Evolutionary conservation across 148 eudicot genomes (phyloP).

Genomic region (Chenopodium suecicum): DNA sequence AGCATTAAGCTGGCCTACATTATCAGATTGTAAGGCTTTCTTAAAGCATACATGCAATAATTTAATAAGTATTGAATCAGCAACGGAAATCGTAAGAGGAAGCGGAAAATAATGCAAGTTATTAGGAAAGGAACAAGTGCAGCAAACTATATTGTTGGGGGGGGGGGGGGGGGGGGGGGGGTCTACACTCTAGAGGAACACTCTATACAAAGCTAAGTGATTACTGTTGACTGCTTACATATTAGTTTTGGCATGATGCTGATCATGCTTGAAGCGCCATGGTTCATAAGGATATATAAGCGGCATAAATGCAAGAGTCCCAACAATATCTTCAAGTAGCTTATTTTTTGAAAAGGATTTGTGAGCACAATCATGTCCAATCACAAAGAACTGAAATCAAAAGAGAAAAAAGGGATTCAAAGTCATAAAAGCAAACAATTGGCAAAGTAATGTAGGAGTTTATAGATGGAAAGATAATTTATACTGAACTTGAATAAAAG

Average conservation of each 20-base stretch:
- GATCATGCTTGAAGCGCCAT: slow-evolving; percentile 98
- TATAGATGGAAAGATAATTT: slow-evolving; percentile 2
- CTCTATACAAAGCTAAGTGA: slow-evolving; percentile 7
- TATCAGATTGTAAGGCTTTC: neutral
- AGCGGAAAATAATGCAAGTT: neutral
- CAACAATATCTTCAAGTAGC: slow-evolving; percentile 87
- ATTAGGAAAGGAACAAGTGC: neutral
- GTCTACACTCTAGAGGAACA: neutral
- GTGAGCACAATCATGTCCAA: slow-evolving; percentile 99
- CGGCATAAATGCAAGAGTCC: slow-evolving; percentile 88
- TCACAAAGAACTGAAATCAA: slow-evolving; percentile 77
- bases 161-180: neutral
- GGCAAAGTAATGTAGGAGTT: neutral
- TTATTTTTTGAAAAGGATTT: slow-evolving; percentile 93
- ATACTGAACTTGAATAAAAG: neutral
- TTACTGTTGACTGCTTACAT: slow-evolving; percentile 45
- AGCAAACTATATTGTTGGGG: neutral
- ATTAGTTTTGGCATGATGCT: slow-evolving; percentile 94
- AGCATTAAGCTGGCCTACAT: neutral
- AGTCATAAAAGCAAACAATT: slow-evolving; percentile 17
- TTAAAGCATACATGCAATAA: neutral
- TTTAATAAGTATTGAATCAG: neutral
- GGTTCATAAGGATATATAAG: slow-evolving; percentile 95
- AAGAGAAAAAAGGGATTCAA: slow-evolving; percentile 23
- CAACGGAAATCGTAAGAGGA: neutral